A percentile compares a stretch with the other conserved stretches of the same genome.
Conservation (phyloP, 257 asterid species). For the Rhazya stricta region DNA sequence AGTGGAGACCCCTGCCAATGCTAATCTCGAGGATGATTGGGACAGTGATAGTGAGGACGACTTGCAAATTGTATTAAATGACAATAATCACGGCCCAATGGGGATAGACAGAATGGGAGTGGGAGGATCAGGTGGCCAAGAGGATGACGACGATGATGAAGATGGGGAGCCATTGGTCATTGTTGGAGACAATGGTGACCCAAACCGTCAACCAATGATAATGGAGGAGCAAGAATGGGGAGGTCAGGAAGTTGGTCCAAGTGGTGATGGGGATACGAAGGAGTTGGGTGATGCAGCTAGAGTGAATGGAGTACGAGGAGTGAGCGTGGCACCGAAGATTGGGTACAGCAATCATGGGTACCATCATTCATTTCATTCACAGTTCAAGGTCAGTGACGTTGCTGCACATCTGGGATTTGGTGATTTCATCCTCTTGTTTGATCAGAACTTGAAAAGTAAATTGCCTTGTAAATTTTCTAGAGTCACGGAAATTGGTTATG, state of each 20-base stretch:
- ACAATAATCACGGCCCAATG: constrained; percentile 41
- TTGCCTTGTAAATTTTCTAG: constrained; percentile 33
- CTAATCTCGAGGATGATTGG: constrained; percentile 51
- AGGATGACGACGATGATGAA: constrained; percentile 61
- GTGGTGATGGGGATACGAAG: constrained; percentile 70
- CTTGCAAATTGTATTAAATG: constrained; percentile 74
- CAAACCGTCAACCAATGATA: constrained; percentile 39
- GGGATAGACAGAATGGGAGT: constrained; percentile 53
- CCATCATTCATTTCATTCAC: constrained; percentile 72
- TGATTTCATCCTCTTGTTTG: constrained; percentile 52
- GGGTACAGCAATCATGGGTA: constrained; percentile 60
- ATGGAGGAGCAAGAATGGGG: constrained; percentile 74
- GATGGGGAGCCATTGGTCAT: constrained; percentile 77
- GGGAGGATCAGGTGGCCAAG: constrained; percentile 29
- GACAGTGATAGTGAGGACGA: constrained; percentile 75
- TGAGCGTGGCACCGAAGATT: constrained; percentile 52
- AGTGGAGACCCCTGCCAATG: constrained; percentile 29
- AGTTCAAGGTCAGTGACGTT: constrained; percentile 91
- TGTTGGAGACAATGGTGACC: constrained; percentile 61
- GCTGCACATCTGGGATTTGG: constrained; percentile 39
- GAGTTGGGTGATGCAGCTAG: constrained; percentile 54
- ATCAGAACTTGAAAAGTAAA: constrained; percentile 55
- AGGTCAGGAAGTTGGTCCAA: constrained; percentile 51
- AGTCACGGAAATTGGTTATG: constrained; percentile 28
- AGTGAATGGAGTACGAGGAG: constrained; percentile 54